Conservation (phyloP, 495 filamentous ascomycete species). For the Baudoinia panamericana region DNA sequence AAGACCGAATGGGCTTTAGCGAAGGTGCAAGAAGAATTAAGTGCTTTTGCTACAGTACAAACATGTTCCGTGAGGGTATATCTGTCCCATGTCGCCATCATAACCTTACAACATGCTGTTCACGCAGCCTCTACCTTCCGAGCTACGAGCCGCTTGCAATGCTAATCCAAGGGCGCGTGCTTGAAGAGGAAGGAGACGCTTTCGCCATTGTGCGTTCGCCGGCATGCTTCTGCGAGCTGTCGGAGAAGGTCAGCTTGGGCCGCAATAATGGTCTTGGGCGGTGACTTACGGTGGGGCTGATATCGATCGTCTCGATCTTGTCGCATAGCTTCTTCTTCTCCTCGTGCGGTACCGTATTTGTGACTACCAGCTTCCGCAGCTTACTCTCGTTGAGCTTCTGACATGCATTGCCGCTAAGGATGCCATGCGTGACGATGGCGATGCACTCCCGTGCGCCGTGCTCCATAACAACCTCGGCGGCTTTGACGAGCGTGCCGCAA, state of each 20-base stretch:
- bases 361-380: slow-evolving; percentile 72
- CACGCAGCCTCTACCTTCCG: too few species aligned
- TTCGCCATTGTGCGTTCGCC: slow-evolving; percentile 92
- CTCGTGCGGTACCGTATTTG: slow-evolving; percentile 87
- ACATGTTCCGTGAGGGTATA: too few species aligned
- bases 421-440: slow-evolving; percentile 93
- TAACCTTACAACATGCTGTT: too few species aligned
- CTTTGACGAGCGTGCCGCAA: slow-evolving; percentile 87
- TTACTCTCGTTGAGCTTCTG: slow-evolving; percentile 75
- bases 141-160: too few species aligned
- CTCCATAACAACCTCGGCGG: slow-evolving; percentile 78
- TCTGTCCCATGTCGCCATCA: too few species aligned
- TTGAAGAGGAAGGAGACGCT: slow-evolving; percentile 90
- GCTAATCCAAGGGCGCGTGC: slow-evolving; percentile 50
- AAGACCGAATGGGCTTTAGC: too few species aligned
- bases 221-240: slow-evolving; percentile 48
- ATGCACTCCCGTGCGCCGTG: slow-evolving; percentile 80
- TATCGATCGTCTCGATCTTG: slow-evolving; percentile 80
- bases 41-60: too few species aligned
- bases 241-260: too few species aligned
- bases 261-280: too few species aligned
- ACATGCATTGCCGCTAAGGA: slow-evolving; percentile 82
- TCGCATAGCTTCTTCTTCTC: slow-evolving; percentile 69
- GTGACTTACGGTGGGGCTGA: slow-evolving; percentile 64
- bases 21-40: too few species aligned